phyloP scores from a whole-genome alignment of 352 stramenopile species.

The Globisporangium perplexum region DNA sequence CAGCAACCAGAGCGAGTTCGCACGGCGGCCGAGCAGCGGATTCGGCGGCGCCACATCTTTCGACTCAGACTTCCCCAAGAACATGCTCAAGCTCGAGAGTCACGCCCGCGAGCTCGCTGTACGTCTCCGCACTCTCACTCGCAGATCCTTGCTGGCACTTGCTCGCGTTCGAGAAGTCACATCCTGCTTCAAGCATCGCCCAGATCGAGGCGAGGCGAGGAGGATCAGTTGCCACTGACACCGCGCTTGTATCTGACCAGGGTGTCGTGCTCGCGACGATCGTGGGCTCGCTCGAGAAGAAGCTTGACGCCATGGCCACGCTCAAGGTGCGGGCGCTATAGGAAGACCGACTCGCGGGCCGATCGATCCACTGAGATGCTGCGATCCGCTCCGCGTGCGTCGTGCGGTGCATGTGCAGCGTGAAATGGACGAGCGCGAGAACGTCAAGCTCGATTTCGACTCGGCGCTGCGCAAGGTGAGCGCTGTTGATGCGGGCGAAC shows the following conservation, averaged over 20 bases:
- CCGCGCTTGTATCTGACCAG: conserved; percentile 9
- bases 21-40: conserved; percentile 1
- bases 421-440: conserved; percentile 24
- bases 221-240: background rate
- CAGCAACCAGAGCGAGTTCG: background rate
- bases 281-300: conserved; percentile 29
- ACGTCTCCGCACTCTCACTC: conserved; percentile 9
- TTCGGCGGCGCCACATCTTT: conserved; percentile 8
- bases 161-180: background rate
- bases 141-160: background rate
- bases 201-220: background rate
- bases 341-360: no score
- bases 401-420: conserved; percentile 8
- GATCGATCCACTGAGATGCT: no score
- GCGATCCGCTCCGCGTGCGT: background rate
- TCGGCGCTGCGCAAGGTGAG: conserved; percentile 21
- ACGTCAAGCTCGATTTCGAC: conserved; percentile 28
- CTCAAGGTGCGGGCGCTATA: conserved; percentile 15
- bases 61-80: conserved; percentile 18
- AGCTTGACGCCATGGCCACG: conserved; percentile 24
- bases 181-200: background rate
- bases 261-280: conserved; percentile 24
- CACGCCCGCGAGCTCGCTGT: conserved; percentile 8
- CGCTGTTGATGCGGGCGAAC: no score
- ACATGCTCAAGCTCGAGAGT: conserved; percentile 13